Evolutionary conservation across 2,329 filamentous ascomycete species (phyloP).

Genomic region (Camillea tinctor): DNA sequence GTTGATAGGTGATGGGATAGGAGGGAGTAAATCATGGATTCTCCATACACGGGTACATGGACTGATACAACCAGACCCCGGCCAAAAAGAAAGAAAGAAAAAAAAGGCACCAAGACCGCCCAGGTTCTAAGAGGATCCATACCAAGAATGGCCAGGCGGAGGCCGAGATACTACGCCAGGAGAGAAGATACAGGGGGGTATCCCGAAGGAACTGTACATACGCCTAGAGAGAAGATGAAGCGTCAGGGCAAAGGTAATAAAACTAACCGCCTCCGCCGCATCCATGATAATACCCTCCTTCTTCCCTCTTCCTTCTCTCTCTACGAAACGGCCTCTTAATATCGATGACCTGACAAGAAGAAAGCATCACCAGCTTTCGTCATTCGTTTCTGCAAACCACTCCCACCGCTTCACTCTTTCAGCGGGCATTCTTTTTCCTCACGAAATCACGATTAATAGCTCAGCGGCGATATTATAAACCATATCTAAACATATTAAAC

Average conservation of each 20-base stretch:
- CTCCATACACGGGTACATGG: background rate
- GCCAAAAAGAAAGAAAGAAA: too few relatives aligned
- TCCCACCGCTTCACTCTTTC: conserved; percentile 81
- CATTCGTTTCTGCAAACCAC: conserved; percentile 45
- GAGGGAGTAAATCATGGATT: too few relatives aligned
- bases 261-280: conserved; percentile 38
- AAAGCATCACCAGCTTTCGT: conserved; percentile 49
- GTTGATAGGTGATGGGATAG: too few relatives aligned
- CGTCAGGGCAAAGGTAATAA: conserved; percentile 36
- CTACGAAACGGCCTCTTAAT: conserved; percentile 47
- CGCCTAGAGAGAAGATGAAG: conserved; percentile 17
- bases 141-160: background rate
- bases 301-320: conserved; percentile 38
- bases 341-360: conserved; percentile 52
- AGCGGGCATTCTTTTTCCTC: conserved; percentile 72
- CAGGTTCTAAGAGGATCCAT: background rate
- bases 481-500: conserved; percentile 3
- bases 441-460: conserved; percentile 31
- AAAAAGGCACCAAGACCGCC: background rate
- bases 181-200: background rate
- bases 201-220: background rate
- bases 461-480: conserved; percentile 22
- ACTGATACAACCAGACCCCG: background rate
- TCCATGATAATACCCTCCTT: conserved; percentile 31
- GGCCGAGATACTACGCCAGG: background rate